phyloP scores from a whole-genome alignment of 768 basidiomycete species.

The Heimioporus sp. region DNA sequence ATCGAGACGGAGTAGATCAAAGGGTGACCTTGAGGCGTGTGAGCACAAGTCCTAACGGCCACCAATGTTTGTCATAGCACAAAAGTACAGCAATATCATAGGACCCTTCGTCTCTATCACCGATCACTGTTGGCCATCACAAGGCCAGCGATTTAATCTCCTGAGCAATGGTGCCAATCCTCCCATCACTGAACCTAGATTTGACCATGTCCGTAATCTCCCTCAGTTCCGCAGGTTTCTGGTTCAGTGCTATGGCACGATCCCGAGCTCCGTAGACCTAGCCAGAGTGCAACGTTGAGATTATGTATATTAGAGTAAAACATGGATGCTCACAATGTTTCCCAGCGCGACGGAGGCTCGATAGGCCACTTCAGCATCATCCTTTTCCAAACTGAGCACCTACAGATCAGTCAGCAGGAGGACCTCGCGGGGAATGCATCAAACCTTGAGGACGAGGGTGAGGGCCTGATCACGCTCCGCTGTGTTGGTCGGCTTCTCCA shows the following conservation, averaged over 20 bases:
- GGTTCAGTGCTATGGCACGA: constrained; percentile 33
- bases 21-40: neutral
- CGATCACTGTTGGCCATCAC: constrained; percentile 4
- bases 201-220: constrained; percentile 40
- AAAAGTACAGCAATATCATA: no score
- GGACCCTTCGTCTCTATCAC: neutral
- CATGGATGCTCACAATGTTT: constrained; percentile 53
- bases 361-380: constrained; percentile 69
- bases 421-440: neutral
- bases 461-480: constrained; percentile 43
- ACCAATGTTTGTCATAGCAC: no score
- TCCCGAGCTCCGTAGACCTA: constrained; percentile 52
- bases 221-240: constrained; percentile 35
- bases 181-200: constrained; percentile 55
- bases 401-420: constrained; percentile 10
- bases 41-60: no score
- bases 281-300: neutral
- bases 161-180: constrained; percentile 47
- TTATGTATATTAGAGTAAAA: neutral
- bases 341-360: constrained; percentile 71
- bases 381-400: constrained; percentile 39
- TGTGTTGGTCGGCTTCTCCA: constrained; percentile 42
- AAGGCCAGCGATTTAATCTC: constrained; percentile 47
- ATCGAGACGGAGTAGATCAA: constrained; percentile 7
- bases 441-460: constrained; percentile 46